Percentiles rank a stretch among this genome's conserved stretches.
These are phyloP conservation scores for Jatropha multifida DNA, from an alignment of 441 rosid genomes.

Conservation along the genomic window DNA sequence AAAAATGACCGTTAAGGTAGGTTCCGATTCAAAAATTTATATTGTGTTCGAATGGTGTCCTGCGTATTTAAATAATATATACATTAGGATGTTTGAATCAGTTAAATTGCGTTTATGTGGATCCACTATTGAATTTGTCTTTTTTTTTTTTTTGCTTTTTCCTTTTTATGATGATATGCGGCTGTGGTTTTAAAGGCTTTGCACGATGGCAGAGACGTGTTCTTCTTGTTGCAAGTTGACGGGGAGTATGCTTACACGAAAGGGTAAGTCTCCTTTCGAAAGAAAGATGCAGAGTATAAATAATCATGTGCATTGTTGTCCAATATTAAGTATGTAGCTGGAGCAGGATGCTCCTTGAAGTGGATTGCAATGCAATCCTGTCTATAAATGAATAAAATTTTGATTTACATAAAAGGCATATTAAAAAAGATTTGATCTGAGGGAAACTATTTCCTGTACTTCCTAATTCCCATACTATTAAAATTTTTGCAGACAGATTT, in stretches of 20 bases:
- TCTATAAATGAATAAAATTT: neutral
- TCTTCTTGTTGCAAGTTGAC: constrained; percentile 83
- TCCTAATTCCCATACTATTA: constrained; percentile 5
- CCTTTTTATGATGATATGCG: neutral
- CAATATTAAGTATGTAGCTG: neutral
- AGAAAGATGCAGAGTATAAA: neutral
- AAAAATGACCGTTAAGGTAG: constrained; percentile 82
- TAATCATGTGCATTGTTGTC: neutral
- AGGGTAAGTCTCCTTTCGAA: constrained; percentile 52
- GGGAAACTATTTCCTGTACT: neutral
- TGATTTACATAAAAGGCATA: neutral
- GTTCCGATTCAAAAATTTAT: neutral
- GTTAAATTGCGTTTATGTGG: neutral
- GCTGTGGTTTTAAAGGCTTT: constrained; percentile 53
- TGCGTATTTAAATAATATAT: too few relatives aligned
- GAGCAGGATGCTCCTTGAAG: neutral
- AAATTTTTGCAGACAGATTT: constrained; percentile 6
- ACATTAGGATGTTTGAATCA: constrained; percentile 1
- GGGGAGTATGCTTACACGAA: constrained; percentile 74
- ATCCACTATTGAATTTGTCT: neutral
- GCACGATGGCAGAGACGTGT: constrained; percentile 81
- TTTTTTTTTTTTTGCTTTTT: neutral
- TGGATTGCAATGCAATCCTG: neutral
- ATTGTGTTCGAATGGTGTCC: neutral
- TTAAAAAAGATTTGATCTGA: neutral